A percentile compares a stretch with the other conserved stretches of the same genome.
phyloP scores from a whole-genome alignment of 257 asterid species.

The Eucommia ulmoides region DNA sequence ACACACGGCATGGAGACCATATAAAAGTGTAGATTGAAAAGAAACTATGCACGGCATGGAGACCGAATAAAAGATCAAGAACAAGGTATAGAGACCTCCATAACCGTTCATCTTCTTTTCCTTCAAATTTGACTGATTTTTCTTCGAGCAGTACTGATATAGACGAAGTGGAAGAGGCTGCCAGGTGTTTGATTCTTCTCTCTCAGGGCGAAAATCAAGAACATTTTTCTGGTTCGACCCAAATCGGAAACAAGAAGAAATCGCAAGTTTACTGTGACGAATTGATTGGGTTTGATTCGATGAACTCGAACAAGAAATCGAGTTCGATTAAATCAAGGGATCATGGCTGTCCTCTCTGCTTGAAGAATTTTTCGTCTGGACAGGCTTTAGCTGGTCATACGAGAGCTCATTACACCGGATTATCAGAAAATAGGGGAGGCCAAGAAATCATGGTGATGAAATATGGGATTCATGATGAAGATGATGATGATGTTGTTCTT shows the following conservation, averaged over 20 bases:
- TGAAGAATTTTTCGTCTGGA: conserved; percentile 58
- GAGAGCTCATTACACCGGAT: conserved; percentile 52
- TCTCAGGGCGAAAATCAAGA: conserved; percentile 34
- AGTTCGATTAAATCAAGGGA: conserved; percentile 13
- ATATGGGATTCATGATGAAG: conserved; percentile 14
- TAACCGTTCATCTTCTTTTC: too few species aligned
- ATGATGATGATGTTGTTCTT: too few species aligned
- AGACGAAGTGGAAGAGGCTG: conserved; percentile 42
- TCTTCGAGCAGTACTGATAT: conserved; percentile 23
- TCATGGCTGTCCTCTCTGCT: conserved; percentile 43
- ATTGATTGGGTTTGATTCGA: conserved; percentile 9
- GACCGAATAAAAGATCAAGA: conserved; percentile 41
- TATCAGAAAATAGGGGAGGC: conserved; percentile 17
- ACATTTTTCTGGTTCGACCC: conserved; percentile 5
- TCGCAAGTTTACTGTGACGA: conserved; percentile 6
- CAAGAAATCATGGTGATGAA: conserved; percentile 13
- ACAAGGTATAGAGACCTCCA: conserved; percentile 32
- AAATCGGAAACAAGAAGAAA: conserved; percentile 12
- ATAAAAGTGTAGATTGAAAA: neutral
- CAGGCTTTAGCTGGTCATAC: conserved; percentile 85
- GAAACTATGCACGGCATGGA: neutral
- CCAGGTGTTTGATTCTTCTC: conserved; percentile 57
- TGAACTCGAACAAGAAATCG: conserved; percentile 6
- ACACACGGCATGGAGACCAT: too few species aligned
- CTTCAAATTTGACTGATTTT: conserved; percentile 20